Evolutionary conservation across 495 filamentous ascomycete genomes (phyloP).

Genomic region (Delitschia confertaspora): DNA sequence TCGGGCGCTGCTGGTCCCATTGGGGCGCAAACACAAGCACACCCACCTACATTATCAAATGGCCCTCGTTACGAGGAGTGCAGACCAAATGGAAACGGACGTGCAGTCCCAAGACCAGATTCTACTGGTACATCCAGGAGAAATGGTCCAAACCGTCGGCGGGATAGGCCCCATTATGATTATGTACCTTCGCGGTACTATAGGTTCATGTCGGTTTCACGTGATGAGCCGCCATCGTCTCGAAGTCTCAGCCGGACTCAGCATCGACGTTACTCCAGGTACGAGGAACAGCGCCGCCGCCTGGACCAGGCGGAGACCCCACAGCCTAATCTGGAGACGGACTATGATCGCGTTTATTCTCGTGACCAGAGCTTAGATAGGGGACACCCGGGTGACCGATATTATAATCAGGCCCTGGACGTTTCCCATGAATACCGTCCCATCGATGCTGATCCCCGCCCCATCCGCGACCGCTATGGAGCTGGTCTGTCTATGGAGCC

Average conservation of each 20-base stretch:
- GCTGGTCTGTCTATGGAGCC: constrained; percentile 11
- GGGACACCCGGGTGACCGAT: constrained; percentile 9
- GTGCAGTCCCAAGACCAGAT: constrained; percentile 18
- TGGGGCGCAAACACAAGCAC: constrained; percentile 2
- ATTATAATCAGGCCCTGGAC: constrained; percentile 3
- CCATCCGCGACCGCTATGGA: constrained; percentile 10
- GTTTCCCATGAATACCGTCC: constrained; percentile 16
- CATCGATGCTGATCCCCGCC: constrained; percentile 14
- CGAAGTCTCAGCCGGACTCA: constrained; percentile 18
- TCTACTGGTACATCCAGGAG: constrained; percentile 10
- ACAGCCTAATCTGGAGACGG: constrained; percentile 12
- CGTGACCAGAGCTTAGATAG: constrained; percentile 22
- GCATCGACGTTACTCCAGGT: constrained; percentile 18
- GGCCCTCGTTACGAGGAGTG: constrained; percentile 21
- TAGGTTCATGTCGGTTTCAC: constrained; percentile 21
- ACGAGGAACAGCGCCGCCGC: constrained; percentile 21
- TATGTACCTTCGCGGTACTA: constrained; percentile 21
- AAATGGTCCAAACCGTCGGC: constrained; percentile 13
- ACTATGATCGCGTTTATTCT: constrained; percentile 15
- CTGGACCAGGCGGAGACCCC: constrained; percentile 25
- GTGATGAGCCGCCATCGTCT: constrained; percentile 20
- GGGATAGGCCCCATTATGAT: constrained; percentile 16
- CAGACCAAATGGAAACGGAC: constrained; percentile 6
- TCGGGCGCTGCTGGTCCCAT: background rate
- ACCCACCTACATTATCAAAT: constrained; percentile 12